These are phyloP conservation scores for Heritiera fomes DNA, from an alignment of 345 rosid genomes.

Conservation along the genomic window DNA sequence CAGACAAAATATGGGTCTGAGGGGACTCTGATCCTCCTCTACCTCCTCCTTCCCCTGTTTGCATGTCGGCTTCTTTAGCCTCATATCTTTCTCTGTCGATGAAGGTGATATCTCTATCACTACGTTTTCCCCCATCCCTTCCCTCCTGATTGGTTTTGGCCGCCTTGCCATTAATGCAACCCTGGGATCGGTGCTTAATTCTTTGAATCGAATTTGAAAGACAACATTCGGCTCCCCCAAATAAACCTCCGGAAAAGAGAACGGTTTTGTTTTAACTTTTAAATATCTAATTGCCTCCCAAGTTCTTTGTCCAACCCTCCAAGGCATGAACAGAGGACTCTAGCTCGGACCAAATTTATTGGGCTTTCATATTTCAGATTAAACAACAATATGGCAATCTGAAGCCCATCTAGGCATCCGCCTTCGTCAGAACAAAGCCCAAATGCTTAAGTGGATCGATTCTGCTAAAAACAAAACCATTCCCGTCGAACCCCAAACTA, in stretches of 20 bases:
- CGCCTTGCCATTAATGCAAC: background rate
- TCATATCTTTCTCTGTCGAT: background rate
- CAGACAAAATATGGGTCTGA: constrained; percentile 38
- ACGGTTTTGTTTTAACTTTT: background rate
- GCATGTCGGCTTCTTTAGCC: background rate
- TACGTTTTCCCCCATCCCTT: background rate
- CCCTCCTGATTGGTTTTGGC: background rate
- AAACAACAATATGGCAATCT: background rate
- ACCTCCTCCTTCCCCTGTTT: background rate
- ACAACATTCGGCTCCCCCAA: background rate
- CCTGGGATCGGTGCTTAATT: background rate
- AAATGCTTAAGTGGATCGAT: background rate
- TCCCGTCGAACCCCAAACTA: too few species aligned
- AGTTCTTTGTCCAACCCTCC: background rate
- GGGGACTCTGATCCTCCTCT: constrained; percentile 25
- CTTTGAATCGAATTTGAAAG: background rate
- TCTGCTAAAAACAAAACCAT: too few species aligned
- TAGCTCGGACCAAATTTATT: background rate
- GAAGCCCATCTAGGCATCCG: background rate
- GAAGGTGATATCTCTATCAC: constrained; percentile 10
- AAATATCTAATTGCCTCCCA: too few species aligned
- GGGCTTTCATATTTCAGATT: background rate
- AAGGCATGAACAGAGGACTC: too few species aligned
- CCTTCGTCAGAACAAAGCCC: background rate
- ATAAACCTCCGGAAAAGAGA: background rate